A percentile compares a stretch with the other conserved stretches of the same genome.
Evolutionary conservation across 768 basidiomycete species (phyloP).

Genomic region (Cystofilobasidium macerans): DNA sequence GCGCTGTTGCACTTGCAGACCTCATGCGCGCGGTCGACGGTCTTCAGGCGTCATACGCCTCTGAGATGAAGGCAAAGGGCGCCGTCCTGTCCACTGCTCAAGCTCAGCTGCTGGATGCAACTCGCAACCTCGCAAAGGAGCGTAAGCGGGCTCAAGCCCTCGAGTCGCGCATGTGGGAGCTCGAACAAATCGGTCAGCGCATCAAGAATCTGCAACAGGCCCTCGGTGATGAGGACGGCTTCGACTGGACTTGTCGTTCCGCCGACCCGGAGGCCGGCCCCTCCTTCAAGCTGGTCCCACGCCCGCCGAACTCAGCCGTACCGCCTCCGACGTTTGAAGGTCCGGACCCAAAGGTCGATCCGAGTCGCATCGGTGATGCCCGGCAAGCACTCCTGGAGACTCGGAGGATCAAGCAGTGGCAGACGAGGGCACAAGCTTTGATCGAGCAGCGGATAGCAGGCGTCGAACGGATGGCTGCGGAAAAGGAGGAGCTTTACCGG

Average conservation of each 20-base stretch:
- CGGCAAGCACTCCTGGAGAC: conserved; percentile 54
- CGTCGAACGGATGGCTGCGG: conserved; percentile 67
- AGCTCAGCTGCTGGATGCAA: conserved; percentile 74
- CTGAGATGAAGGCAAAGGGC: conserved; percentile 76
- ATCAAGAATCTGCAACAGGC: conserved; percentile 75
- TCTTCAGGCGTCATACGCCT: conserved; percentile 63
- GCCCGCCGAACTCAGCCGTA: conserved; percentile 45
- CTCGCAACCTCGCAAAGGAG: conserved; percentile 79
- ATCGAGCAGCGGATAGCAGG: conserved; percentile 58
- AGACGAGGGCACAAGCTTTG: conserved; percentile 62
- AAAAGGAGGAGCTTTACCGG: conserved; percentile 83
- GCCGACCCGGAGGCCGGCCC: conserved; percentile 42
- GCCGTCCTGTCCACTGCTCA: conserved; percentile 78
- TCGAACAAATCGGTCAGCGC: conserved; percentile 70
- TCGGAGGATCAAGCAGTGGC: conserved; percentile 71
- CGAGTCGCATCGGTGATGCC: conserved; percentile 6
- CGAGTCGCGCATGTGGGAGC: conserved; percentile 60
- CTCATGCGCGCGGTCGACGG: conserved; percentile 74
- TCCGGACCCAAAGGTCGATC: conserved; percentile 10
- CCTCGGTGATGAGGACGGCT: conserved; percentile 60
- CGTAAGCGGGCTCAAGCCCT: conserved; percentile 70
- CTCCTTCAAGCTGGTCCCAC: conserved; percentile 57
- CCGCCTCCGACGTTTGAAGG: conserved; percentile 1
- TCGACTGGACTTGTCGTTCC: conserved; percentile 79
- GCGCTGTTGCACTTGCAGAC: conserved; percentile 45